Percentiles rank a stretch among this genome's conserved stretches.
phyloP scores from a whole-genome alignment of 257 asterid species.

The Osmanthus fragrans region DNA sequence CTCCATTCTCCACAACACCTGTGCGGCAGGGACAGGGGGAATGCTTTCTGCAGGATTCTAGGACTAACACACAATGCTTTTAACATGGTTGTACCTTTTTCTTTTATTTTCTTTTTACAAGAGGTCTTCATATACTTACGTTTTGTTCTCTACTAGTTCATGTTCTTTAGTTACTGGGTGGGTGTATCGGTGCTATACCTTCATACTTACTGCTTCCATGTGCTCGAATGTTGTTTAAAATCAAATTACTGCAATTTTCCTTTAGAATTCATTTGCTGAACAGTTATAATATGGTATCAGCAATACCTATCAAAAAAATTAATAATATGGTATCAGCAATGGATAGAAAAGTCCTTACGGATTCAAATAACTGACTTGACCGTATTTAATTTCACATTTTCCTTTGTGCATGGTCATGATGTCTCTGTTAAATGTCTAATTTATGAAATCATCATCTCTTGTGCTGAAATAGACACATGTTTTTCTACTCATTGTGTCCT shows the following conservation, averaged over 20 bases:
- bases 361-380: neutral
- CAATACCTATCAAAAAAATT: too few species aligned
- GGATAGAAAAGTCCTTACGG: neutral
- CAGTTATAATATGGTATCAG: neutral
- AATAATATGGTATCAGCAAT: constrained; percentile 1
- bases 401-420: constrained; percentile 10
- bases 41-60: neutral
- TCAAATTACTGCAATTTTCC: constrained; percentile 5
- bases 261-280: neutral
- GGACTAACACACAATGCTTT: neutral
- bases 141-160: neutral
- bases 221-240: neutral
- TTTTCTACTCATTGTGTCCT: neutral
- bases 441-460: neutral
- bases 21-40: neutral
- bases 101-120: neutral
- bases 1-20: neutral
- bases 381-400: neutral
- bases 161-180: neutral
- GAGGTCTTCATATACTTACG: neutral
- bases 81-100: neutral
- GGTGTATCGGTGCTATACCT: neutral
- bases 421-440: neutral
- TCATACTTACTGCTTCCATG: neutral
- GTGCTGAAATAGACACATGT: neutral